A percentile compares a stretch with the other conserved stretches of the same genome.
Conservation (phyloP, 1,284 basidiomycete genomes). For the Cutaneotrichosporon curvatum region DNA sequence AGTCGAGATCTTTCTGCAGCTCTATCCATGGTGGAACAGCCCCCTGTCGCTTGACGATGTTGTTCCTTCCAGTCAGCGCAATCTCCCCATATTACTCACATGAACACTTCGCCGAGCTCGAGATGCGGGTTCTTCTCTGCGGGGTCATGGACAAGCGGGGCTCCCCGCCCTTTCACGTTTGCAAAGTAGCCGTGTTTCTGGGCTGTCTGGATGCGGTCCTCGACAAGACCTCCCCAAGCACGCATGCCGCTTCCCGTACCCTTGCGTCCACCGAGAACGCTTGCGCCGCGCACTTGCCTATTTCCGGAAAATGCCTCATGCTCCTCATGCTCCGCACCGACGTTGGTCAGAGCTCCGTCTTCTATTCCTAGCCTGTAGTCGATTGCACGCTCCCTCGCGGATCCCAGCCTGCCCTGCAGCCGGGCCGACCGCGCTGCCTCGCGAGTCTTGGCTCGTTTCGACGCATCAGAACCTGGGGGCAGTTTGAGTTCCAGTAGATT, state of each 20-base stretch:
- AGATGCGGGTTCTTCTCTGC: conserved; percentile 78
- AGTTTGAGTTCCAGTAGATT: conserved; percentile 39
- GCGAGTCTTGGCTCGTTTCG: conserved; percentile 51
- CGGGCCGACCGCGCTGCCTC: conserved; percentile 54
- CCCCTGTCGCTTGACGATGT: conserved; percentile 76
- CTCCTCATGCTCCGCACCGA: conserved; percentile 14
- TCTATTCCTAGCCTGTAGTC: conserved; percentile 57
- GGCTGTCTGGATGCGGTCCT: conserved; percentile 60
- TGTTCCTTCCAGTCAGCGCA: conserved; percentile 52
- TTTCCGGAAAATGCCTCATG: conserved; percentile 54
- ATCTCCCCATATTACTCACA: conserved; percentile 37
- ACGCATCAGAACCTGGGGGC: conserved; percentile 50
- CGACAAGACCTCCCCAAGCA: conserved; percentile 67
- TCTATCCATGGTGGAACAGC: conserved; percentile 89
- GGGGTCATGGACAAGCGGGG: conserved; percentile 56
- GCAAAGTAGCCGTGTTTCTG: conserved; percentile 61
- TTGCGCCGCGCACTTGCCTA: conserved; percentile 48
- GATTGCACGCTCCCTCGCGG: conserved; percentile 63
- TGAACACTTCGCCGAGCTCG: conserved; percentile 56
- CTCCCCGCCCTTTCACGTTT: conserved; percentile 64
- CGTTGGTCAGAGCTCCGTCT: conserved; percentile 49
- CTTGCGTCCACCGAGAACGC: conserved; percentile 35
- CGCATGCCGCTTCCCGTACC: conserved; percentile 51
- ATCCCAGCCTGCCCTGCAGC: conserved; percentile 55
- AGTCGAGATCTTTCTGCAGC: conserved; percentile 61